Evolutionary conservation across 2,329 filamentous ascomycete species (phyloP), one percentile per base, ranked within the genome.

Genomic region (Zasmidium angulare): DNA sequence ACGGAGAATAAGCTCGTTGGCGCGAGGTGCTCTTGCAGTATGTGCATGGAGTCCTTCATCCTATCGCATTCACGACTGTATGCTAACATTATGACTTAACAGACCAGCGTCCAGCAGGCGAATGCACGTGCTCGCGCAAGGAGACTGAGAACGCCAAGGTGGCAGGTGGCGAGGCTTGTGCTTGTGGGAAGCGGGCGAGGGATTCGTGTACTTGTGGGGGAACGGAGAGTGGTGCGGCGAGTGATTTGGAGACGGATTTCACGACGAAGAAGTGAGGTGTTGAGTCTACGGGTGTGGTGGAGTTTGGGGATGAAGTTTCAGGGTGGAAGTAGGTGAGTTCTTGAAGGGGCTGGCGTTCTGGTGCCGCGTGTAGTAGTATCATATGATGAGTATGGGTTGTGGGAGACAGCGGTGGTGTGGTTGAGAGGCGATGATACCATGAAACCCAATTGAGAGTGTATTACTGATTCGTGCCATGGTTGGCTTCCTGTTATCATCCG

Each of bases 111-210:
- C 89, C 90, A 21, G 90, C 88, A 60, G 89, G 90, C 60, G 79
- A 87, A 70, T 96, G 92, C 80, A 96, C 88, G 36, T 96, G 92
- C 74, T 88, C 90, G 65, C 85, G 90, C 56, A 82, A 90, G 1
- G 70, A 78, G 2, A 79, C 79, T 20, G 91, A 96, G 81, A 96
- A 96, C 77, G 74, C 78, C n/a, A 76, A 81, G 51, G 72, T 80
- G 1, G 63, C 77, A 2, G 89, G 88, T 19, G 78, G 79, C 46
- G 26, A 29, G 26, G 82, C 88, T 3, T 96, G 93, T 74, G 80
- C 85, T 7, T 96, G 93, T 74, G 93, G 93, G 63, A 82, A 87
- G 74, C 84, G 92, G 43, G 20, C 22, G 46, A 49, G n/a, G 11
- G 53, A 55, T 31, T 48, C 40, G 11, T 55, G 53, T 23, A 48